Evolutionary conservation across 1,284 basidiomycete genomes (phyloP).

Genomic region (Ganoderma lingzhi): DNA sequence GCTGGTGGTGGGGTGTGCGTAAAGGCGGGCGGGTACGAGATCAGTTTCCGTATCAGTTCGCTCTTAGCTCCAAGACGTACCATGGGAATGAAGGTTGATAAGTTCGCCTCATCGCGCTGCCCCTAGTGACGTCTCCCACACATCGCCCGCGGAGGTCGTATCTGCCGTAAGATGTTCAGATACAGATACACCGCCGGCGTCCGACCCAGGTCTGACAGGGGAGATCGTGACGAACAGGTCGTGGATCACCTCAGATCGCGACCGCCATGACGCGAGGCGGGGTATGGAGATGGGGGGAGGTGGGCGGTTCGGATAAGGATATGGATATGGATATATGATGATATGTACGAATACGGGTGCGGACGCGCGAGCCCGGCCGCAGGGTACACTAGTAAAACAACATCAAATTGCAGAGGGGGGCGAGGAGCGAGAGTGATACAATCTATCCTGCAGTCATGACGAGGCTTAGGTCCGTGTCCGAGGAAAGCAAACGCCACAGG

Average conservation of each 20-base stretch:
- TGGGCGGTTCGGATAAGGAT: not conserved
- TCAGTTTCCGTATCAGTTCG: no score
- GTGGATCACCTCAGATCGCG: slow-evolving; percentile 10
- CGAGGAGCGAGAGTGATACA: slow-evolving; percentile 23
- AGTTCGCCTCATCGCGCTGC: not conserved
- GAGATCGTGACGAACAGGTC: not conserved
- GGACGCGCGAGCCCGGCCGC: not conserved
- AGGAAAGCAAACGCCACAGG: not conserved
- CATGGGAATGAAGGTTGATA: slow-evolving; percentile 5
- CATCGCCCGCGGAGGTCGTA: slow-evolving; percentile 1
- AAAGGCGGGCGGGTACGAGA: no score
- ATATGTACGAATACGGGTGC: not conserved
- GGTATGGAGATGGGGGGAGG: not conserved
- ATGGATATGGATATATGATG: not conserved
- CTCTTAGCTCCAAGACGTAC: not conserved
- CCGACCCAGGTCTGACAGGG: not conserved
- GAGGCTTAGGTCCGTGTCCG: slow-evolving; percentile 7
- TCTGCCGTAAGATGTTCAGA: slow-evolving; percentile 1
- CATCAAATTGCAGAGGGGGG: slow-evolving; percentile 24
- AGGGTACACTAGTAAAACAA: slow-evolving; percentile 24
- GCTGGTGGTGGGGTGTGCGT: no score
- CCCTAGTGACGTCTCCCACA: slow-evolving; percentile 1
- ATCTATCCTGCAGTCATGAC: slow-evolving; percentile 22
- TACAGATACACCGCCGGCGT: not conserved
- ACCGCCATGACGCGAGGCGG: not conserved